These are phyloP conservation scores for Tolypocladium endophyticum DNA, from an alignment of 2,329 filamentous ascomycete genomes.

Conservation along the genomic window DNA sequence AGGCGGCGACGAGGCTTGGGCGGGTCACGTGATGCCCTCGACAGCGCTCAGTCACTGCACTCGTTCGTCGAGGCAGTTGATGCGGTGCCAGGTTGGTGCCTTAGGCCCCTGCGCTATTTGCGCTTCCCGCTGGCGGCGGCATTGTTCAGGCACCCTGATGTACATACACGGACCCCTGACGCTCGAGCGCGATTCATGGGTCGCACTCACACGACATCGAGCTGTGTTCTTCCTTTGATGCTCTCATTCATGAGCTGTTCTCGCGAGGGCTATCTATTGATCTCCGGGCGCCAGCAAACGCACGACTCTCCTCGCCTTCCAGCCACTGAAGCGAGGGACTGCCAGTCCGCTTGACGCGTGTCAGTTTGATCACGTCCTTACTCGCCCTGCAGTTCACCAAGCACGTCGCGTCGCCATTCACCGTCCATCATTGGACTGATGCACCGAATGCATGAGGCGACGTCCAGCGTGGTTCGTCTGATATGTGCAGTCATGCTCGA, in stretches of 20 bases:
- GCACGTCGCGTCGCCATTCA: not conserved
- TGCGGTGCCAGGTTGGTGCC: not conserved
- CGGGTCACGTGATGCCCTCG: not conserved
- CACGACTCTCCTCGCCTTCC: not conserved
- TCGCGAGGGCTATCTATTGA: not conserved
- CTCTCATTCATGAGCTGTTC: not conserved
- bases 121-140: not conserved
- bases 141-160: not conserved
- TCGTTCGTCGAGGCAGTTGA: no score
- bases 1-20: not conserved
- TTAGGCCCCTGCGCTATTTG: not conserved
- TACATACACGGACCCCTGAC: no score
- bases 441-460: not conserved
- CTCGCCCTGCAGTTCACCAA: not conserved
- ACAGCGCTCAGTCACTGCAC: no score
- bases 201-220: not conserved
- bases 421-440: not conserved
- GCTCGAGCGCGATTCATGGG: not conserved
- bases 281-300: not conserved
- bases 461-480: not conserved
- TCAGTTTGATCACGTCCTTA: not conserved
- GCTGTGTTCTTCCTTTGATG: not conserved
- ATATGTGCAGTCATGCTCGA: not conserved
- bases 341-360: not conserved
- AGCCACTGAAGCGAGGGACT: not conserved